These are phyloP conservation scores for Calocybe gambosa DNA, from an alignment of 1,284 basidiomycete genomes.

Conservation along the genomic window DNA sequence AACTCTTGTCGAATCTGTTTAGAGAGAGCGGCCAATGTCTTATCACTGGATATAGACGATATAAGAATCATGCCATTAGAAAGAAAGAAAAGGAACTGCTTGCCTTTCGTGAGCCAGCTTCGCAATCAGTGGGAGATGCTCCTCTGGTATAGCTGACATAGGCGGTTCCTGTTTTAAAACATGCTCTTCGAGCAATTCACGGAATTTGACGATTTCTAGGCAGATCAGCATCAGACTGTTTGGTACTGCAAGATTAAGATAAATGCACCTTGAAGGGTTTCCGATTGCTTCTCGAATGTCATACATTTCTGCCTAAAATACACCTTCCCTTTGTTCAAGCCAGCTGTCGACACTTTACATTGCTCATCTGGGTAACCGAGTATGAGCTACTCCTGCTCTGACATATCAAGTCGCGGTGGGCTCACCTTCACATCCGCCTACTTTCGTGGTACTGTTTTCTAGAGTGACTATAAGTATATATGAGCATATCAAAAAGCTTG, in stretches of 20 bases:
- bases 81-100: constrained; percentile 11
- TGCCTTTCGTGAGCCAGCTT: constrained; percentile 81
- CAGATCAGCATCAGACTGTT: not conserved
- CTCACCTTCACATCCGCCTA: constrained; percentile 22
- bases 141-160: constrained; percentile 53
- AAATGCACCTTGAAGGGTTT: constrained; percentile 71
- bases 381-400: constrained; percentile 18
- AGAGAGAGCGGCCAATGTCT: constrained; percentile 49
- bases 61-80: not conserved
- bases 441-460: constrained; percentile 1
- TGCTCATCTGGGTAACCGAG: constrained; percentile 27
- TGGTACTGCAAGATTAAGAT: not conserved
- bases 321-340: constrained; percentile 73
- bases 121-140: constrained; percentile 68
- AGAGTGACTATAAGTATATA: not conserved
- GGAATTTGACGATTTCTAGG: constrained; percentile 67
- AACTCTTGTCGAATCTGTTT: constrained; percentile 63
- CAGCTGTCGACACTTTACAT: constrained; percentile 41
- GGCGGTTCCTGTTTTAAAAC: constrained; percentile 39
- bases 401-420: constrained; percentile 21
- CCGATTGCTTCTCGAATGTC: constrained; percentile 70
- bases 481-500: not conserved
- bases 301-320: constrained; percentile 74
- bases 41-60: constrained; percentile 48
- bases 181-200: constrained; percentile 56